Conservation (phyloP, 2,329 filamentous ascomycete genomes). For the Acrodontium crateriforme region DNA sequence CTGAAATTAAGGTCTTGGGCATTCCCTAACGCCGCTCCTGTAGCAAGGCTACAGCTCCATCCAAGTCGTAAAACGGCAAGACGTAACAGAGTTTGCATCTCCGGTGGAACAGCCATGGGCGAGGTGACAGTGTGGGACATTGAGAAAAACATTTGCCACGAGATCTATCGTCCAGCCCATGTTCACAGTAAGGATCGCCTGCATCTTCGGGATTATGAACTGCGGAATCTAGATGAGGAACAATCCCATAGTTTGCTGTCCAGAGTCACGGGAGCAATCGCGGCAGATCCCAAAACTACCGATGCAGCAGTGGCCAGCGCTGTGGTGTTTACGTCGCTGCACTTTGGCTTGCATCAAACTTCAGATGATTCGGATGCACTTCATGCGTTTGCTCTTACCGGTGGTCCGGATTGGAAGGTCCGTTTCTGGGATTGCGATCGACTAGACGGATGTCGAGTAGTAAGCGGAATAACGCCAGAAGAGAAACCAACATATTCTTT, state of each 20-base stretch:
- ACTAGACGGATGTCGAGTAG: conserved; percentile 63
- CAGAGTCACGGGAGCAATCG: conserved; percentile 62
- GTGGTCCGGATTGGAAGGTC: conserved; percentile 77
- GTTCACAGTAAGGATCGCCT: conserved; percentile 35
- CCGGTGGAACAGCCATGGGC: conserved; percentile 72
- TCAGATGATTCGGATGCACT: conserved; percentile 59
- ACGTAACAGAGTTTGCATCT: conserved; percentile 74
- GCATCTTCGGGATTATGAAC: conserved; percentile 53
- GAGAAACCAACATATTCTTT: conserved; percentile 56
- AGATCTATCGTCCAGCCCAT: conserved; percentile 63
- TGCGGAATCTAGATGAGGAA: conserved; percentile 85
- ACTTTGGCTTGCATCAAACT: conserved; percentile 54
- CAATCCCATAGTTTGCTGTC: conserved; percentile 73
- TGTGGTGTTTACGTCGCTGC: conserved; percentile 60
- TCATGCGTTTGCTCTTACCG: conserved; percentile 74
- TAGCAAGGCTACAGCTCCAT: conserved; percentile 68
- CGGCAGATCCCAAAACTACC: conserved; percentile 16
- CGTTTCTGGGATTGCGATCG: conserved; percentile 84
- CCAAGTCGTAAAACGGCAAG: conserved; percentile 43
- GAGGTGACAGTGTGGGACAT: conserved; percentile 95
- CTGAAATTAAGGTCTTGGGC: conserved; percentile 81
- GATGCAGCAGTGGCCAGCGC: conserved; percentile 4
- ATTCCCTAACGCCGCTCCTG: conserved; percentile 62
- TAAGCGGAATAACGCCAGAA: conserved; percentile 56
- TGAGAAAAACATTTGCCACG: conserved; percentile 75